Percentiles rank a stretch among this genome's conserved stretches.
phyloP scores from a whole-genome alignment of 2,329 filamentous ascomycete species.

The Pseudocercospora fuligena region DNA sequence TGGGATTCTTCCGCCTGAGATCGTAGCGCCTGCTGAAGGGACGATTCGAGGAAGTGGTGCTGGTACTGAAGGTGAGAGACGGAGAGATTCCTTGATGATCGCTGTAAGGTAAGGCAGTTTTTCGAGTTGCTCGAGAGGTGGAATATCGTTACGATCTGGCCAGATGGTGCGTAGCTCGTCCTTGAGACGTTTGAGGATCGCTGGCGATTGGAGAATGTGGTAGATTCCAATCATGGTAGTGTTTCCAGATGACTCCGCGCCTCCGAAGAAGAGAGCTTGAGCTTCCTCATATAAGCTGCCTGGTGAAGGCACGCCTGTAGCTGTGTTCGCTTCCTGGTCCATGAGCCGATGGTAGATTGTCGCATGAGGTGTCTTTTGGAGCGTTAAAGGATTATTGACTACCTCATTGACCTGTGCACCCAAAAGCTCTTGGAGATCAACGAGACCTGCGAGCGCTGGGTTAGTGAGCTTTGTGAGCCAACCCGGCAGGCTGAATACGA shows the following conservation, averaged over 20 bases:
- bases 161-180: conserved; percentile 41
- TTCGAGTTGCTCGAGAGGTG: conserved; percentile 22
- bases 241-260: conserved; percentile 51
- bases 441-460: conserved; percentile 45
- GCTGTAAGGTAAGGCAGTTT: conserved; percentile 56
- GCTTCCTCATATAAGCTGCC: conserved; percentile 51
- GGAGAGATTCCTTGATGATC: conserved; percentile 54
- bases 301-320: conserved; percentile 39
- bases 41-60: conserved; percentile 52
- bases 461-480: conserved; percentile 43
- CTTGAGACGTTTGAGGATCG: conserved; percentile 43
- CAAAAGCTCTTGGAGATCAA: conserved; percentile 46
- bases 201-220: conserved; percentile 45
- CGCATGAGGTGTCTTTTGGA: conserved; percentile 42
- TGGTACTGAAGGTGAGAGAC: conserved; percentile 51
- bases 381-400: conserved; percentile 37
- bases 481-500: conserved; percentile 46
- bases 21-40: conserved; percentile 49
- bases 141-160: conserved; percentile 11
- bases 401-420: conserved; percentile 41
- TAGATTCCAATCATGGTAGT: conserved; percentile 49
- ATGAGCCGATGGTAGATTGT: conserved; percentile 46
- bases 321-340: conserved; percentile 41
- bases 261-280: conserved; percentile 53
- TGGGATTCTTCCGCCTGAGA: conserved; percentile 52